Percentiles rank a stretch among this genome's conserved stretches.
Conservation (phyloP, 768 basidiomycete genomes). For the Coprinopsis cinerea region DNA sequence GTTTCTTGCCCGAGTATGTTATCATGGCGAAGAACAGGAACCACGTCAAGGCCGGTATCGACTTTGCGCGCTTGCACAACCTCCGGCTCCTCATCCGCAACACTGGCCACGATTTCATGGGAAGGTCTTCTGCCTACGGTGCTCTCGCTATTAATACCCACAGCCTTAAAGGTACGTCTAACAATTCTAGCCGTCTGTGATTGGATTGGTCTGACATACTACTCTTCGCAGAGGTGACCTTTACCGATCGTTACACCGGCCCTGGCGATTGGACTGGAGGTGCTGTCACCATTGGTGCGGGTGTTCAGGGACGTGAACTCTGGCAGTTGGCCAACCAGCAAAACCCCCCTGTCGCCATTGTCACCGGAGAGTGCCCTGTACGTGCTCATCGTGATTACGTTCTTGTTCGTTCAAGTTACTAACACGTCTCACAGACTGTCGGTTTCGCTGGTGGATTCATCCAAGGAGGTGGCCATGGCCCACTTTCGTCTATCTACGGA, state of each 20-base stretch:
- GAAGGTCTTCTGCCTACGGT: not conserved
- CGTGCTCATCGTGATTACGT: not conserved
- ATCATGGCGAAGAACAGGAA: slow-evolving; percentile 14
- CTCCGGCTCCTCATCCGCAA: slow-evolving; percentile 19
- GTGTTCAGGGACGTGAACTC: slow-evolving; percentile 13
- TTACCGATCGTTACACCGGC: slow-evolving; percentile 12
- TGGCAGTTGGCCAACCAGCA: slow-evolving; percentile 6
- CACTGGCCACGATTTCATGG: slow-evolving; percentile 17
- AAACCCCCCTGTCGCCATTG: slow-evolving; percentile 6
- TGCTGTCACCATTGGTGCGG: slow-evolving; percentile 17
- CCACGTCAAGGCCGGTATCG: slow-evolving; percentile 16
- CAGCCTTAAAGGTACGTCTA: slow-evolving; percentile 11
- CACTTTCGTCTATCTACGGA: slow-evolving; percentile 12
- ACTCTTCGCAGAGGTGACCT: slow-evolving; percentile 8
- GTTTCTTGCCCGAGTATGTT: slow-evolving; percentile 13
- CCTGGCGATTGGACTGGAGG: slow-evolving; percentile 9
- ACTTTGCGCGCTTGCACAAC: slow-evolving; percentile 16
- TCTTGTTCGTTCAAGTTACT: not conserved
- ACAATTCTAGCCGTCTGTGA: not conserved
- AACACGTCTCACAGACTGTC: slow-evolving; percentile 18
- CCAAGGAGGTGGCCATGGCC: slow-evolving; percentile 23
- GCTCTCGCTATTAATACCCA: slow-evolving; percentile 12
- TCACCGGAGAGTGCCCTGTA: slow-evolving; percentile 16
- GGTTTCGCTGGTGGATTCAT: slow-evolving; percentile 33
- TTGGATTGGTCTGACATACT: not conserved